These are phyloP conservation scores for Penicillium psychrosexuale DNA, from an alignment of 2,329 filamentous ascomycete genomes.

Conservation along the genomic window DNA sequence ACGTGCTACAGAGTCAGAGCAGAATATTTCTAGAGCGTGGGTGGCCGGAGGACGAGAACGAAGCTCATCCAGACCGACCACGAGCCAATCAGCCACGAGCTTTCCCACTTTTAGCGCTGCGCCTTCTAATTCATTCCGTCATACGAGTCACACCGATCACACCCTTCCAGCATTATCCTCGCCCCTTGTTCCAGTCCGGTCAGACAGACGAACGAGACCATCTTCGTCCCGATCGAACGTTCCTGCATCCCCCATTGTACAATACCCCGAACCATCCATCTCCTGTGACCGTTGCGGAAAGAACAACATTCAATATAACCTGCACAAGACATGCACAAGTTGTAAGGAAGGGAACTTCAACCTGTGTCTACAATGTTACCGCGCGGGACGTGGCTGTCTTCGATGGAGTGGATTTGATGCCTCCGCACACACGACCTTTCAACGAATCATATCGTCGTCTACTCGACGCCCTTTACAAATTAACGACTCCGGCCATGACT, in stretches of 20 bases:
- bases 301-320: slow-evolving; percentile 73
- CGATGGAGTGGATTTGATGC: slow-evolving; percentile 88
- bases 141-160: slow-evolving; percentile 8
- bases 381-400: slow-evolving; percentile 69
- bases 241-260: slow-evolving; percentile 24
- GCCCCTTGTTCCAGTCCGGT: slow-evolving; percentile 18
- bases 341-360: slow-evolving; percentile 73
- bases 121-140: slow-evolving; percentile 5
- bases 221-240: slow-evolving; percentile 32
- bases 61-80: slow-evolving; percentile 17
- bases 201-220: slow-evolving; percentile 29
- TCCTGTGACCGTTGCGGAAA: slow-evolving; percentile 69
- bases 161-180: slow-evolving; percentile 12
- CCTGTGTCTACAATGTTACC: slow-evolving; percentile 78
- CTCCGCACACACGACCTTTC: slow-evolving; percentile 66
- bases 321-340: slow-evolving; percentile 76
- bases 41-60: slow-evolving; percentile 24
- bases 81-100: slow-evolving; percentile 24
- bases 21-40: slow-evolving; percentile 27
- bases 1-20: slow-evolving; percentile 36
- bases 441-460: slow-evolving; percentile 46
- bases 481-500: slow-evolving; percentile 48
- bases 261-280: slow-evolving; percentile 69
- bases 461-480: slow-evolving; percentile 16
- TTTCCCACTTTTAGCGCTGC: slow-evolving; percentile 22